phyloP scores from a whole-genome alignment of 331 rosid species.

The Ulmus americana region DNA sequence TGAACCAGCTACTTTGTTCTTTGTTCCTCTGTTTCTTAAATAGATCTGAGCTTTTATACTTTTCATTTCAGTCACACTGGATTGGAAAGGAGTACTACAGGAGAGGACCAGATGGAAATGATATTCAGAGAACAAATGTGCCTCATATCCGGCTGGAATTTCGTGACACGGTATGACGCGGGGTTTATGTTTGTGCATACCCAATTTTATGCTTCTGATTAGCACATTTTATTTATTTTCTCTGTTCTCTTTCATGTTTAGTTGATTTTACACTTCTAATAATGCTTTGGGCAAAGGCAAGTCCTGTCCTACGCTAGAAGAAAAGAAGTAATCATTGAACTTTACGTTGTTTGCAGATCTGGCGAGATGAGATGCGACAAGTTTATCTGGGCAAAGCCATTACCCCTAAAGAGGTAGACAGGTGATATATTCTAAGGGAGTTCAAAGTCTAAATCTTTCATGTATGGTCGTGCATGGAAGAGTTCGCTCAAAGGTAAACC shows the following conservation, averaged over 20 bases:
- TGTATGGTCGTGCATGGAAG: constrained; percentile 18
- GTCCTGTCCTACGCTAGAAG: background rate
- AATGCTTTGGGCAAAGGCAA: background rate
- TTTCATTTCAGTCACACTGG: constrained; percentile 73
- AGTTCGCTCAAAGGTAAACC: constrained; percentile 18
- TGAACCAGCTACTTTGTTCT: background rate
- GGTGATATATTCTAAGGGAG: constrained; percentile 26
- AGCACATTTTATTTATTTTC: background rate
- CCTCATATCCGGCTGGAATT: constrained; percentile 95
- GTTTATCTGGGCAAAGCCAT: constrained; percentile 61
- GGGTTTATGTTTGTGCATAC: background rate
- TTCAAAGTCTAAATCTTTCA: background rate
- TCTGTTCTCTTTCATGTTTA: background rate
- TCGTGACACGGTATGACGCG: constrained; percentile 60
- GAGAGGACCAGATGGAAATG: constrained; percentile 91
- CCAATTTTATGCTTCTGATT: background rate
- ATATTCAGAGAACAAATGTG: constrained; percentile 84
- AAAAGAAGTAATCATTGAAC: background rate
- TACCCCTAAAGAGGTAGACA: constrained; percentile 60
- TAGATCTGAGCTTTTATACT: constrained; percentile 12
- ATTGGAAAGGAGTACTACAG: constrained; percentile 78
- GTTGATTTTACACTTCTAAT: background rate
- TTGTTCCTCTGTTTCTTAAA: background rate
- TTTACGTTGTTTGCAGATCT: constrained; percentile 51
- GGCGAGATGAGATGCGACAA: constrained; percentile 90